Base-by-base conservation (phyloP, 352 stramenopile species). In the Pythium aquatile region DNA sequence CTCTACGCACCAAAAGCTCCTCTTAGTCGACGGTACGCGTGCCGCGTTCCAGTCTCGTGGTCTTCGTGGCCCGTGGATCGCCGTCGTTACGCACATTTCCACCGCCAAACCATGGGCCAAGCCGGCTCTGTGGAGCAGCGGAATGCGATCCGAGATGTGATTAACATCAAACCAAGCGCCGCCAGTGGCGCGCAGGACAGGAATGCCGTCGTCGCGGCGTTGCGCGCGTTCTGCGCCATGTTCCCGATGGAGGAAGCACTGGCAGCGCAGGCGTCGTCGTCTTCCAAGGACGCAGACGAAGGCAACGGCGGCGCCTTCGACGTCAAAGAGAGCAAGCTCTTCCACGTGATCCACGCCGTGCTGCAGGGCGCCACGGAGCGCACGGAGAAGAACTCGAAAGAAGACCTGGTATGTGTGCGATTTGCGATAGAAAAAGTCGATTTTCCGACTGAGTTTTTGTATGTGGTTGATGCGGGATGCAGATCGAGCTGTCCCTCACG, bases 51-150 rank as follows among this genome's bases (percentile, higher is more conserved):
- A 42, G 42, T 44, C 1, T 61, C 32, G 61, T 49, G 61, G 53
- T 29, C 35, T 24, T 48, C 17, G 5, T 17, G 13, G n/a, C 59
- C 24, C 13, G 24, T 13, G 7, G 54, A 17, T 5, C 24, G 3
- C 0, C 40, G 30, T 61, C 44, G 44, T 51, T 29, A 16, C 44
- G 44, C 3, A 30, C 39, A 20, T 24, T 24, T 47, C 24, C 39
- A 2, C 39, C 20, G 39, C 8, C 39, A 47, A 51, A 58, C 20
- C 37, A 94, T 95, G 84, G 86, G 86, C 32, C 83, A 92, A 69
- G 76, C 80, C 3, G 86, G 86, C 20, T 95, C 86, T 29, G 71
- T 87, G 33, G 83, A 95, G 69, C 84, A 93, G 69, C 85, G 87
- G 70, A 88, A 78, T 53, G 84, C 84, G 26, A 84, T 95, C 63